These are phyloP conservation scores for Erigeron canadensis DNA, from an alignment of 129 eudicot species.

Conservation along the genomic window DNA sequence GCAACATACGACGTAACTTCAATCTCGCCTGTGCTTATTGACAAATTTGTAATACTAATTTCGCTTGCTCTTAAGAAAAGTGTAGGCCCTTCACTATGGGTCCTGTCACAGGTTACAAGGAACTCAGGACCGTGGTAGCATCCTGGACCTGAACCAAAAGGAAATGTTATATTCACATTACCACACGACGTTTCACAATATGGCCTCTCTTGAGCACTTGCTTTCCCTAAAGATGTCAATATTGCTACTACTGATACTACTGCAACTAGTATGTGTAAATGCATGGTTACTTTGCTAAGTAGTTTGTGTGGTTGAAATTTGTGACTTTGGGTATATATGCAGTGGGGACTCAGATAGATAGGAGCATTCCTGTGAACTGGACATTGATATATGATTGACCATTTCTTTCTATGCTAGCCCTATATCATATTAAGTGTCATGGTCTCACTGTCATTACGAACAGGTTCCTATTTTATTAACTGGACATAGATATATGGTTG, in stretches of 20 bases:
- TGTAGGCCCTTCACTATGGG: not conserved
- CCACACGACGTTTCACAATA: slow-evolving; percentile 31
- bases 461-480: no score
- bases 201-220: slow-evolving; percentile 9
- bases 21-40: no score
- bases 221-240: slow-evolving; percentile 2
- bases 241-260: not conserved
- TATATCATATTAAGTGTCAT: no score
- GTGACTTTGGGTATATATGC: no score
- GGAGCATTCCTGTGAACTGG: no score
- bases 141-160: slow-evolving; percentile 26
- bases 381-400: no score
- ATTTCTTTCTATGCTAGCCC: no score
- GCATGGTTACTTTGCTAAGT: slow-evolving; percentile 25
- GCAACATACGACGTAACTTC: no score
- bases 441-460: no score
- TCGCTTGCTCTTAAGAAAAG: not conserved
- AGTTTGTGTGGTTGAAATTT: not conserved
- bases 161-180: slow-evolving; percentile 16
- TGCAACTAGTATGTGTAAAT: slow-evolving; percentile 8
- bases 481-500: no score
- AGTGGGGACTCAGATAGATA: no score
- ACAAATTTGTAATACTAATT: no score
- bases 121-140: slow-evolving; percentile 20
- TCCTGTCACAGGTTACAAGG: slow-evolving; percentile 26